These are phyloP conservation scores for Calonectria naviculata DNA, from an alignment of 2,329 filamentous ascomycete genomes.

Conservation along the genomic window DNA sequence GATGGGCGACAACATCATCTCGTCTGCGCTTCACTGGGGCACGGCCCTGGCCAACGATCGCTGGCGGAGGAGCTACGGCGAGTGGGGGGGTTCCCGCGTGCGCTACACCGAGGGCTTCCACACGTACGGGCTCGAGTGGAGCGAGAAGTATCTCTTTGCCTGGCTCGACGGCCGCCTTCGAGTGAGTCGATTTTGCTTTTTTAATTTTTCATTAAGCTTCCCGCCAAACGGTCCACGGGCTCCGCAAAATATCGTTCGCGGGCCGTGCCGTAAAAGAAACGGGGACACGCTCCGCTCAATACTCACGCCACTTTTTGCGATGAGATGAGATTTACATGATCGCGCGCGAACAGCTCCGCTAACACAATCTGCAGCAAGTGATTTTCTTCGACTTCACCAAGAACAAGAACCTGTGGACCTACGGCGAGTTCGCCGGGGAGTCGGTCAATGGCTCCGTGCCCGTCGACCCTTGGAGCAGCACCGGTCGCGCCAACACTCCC, in stretches of 20 bases:
- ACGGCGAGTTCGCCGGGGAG: conserved; percentile 52
- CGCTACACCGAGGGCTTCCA: conserved; percentile 55
- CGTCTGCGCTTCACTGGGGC: conserved; percentile 59
- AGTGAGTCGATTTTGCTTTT: conserved; percentile 41
- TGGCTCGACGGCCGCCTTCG: conserved; percentile 58
- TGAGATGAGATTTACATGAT: too few relatives aligned
- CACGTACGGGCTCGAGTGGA: conserved; percentile 64
- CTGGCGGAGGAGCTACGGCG: conserved; percentile 45
- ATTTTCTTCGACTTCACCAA: conserved; percentile 46
- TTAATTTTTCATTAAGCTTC: conserved; percentile 16
- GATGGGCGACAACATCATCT: conserved; percentile 51
- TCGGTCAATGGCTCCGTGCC: conserved; percentile 53
- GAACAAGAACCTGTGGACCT: conserved; percentile 43
- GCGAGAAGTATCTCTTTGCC: conserved; percentile 61
- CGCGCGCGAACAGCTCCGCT: background rate
- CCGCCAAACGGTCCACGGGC: too few relatives aligned
- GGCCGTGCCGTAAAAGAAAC: background rate
- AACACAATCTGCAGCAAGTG: conserved; percentile 30
- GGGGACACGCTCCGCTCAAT: background rate
- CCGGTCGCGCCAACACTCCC: conserved; percentile 52
- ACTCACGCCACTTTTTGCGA: too few relatives aligned
- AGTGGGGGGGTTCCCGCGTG: conserved; percentile 43
- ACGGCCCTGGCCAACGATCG: conserved; percentile 40
- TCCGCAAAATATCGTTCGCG: background rate
- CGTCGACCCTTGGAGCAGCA: conserved; percentile 56